A percentile compares a stretch with the other conserved stretches of the same genome.
Evolutionary conservation across 257 asterid species (phyloP).

Genomic region (Thymus mandschuricus): DNA sequence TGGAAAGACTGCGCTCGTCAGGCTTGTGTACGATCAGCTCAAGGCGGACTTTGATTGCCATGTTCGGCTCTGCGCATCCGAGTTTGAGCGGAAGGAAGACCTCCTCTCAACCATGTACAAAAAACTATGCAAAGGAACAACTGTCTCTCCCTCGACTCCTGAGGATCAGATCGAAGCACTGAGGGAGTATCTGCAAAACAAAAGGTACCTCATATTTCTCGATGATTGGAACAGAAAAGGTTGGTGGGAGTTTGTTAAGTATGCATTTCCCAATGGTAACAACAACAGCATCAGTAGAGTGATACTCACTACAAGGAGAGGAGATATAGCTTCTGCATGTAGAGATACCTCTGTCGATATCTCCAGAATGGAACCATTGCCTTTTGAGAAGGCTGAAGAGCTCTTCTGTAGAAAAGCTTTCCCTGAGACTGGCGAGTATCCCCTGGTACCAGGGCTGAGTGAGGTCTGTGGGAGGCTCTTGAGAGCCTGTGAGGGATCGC

Average conservation of each 20-base stretch:
- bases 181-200: neutral
- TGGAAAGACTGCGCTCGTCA: constrained; percentile 33
- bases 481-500: constrained; percentile 29
- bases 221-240: constrained; percentile 30
- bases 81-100: neutral
- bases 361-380: constrained; percentile 6
- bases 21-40: constrained; percentile 20
- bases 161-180: neutral
- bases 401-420: constrained; percentile 25
- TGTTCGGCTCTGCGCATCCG: constrained; percentile 25
- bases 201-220: constrained; percentile 33
- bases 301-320: constrained; percentile 33
- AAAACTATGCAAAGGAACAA: neutral
- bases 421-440: neutral
- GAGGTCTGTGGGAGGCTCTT: neutral
- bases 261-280: constrained; percentile 14
- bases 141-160: neutral
- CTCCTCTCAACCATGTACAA: constrained; percentile 2
- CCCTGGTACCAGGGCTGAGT: neutral
- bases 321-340: constrained; percentile 28
- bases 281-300: constrained; percentile 15
- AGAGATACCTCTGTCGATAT: neutral
- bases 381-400: constrained; percentile 20
- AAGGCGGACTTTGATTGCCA: constrained; percentile 28
- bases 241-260: constrained; percentile 7